phyloP scores from a whole-genome alignment of 2,329 filamentous ascomycete genomes.

The Trichoderma atrobrunneum region DNA sequence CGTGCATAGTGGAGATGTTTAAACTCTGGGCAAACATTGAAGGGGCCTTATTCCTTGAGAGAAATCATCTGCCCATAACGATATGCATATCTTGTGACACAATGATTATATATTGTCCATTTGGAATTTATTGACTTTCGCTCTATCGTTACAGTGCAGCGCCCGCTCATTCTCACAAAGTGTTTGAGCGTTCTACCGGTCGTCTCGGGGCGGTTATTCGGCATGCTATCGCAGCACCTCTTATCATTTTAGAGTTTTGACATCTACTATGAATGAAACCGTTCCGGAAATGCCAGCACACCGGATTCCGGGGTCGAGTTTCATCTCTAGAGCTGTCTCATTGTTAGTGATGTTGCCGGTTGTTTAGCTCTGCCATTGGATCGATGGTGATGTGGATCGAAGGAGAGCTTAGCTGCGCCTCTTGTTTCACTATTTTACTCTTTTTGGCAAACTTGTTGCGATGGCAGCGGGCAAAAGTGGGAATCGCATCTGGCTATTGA shows the following conservation, averaged over 20 bases:
- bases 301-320: not conserved
- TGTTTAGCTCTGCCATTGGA: not conserved
- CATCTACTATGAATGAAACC: not conserved
- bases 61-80: not conserved
- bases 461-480: conserved; percentile 2
- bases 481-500: not conserved
- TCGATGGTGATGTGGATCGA: not conserved
- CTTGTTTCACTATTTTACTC: not conserved
- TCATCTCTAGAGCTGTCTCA: not conserved
- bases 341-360: too few species aligned
- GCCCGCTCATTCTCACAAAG: not conserved
- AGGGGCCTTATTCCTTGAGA: not conserved
- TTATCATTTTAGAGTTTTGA: not conserved
- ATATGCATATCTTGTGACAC: not conserved
- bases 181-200: not conserved
- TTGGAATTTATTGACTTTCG: not conserved
- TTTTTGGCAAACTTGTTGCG: not conserved
- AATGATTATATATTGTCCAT: not conserved
- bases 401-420: not conserved
- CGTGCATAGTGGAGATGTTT: not conserved
- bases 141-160: not conserved
- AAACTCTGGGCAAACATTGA: not conserved
- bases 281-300: not conserved
- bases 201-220: not conserved
- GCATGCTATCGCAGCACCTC: not conserved